Base-by-base conservation (phyloP, 192 early-diverging fungal genomes). In the Podila horticola region DNA sequence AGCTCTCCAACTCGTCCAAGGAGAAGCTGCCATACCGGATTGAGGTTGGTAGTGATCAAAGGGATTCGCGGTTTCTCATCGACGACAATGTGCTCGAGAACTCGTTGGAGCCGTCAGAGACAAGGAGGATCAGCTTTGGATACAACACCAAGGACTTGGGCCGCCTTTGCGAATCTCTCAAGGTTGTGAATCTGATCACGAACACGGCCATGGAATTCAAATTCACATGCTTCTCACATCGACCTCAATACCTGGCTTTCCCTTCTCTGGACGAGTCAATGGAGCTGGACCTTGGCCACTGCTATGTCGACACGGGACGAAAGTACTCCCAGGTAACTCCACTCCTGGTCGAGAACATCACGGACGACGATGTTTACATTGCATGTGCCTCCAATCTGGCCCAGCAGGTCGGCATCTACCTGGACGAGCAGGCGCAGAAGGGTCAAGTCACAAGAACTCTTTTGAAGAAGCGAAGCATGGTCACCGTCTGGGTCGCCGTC, bases 361-460 rank as follows among this genome's bases (percentile, higher is more conserved):
- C 92, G 0, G 87, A 89, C 24, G 85, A 92, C 50, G 85, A 88
- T n/a, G 33, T 95, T 1, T 86, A 86, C 55, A 87, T 95, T n/a
- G 90, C 90, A 17, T 93, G 90, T 48, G 86, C 88, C 24, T 95
- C 94, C 22, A 97, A 96, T 72, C 79, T 97, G 9, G 84, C 92
- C 2, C 91, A 93, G 63, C 95, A 95, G 73, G 94, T 94, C 2
- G 76, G 89, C 15, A 93, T 95, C 20, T 97, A 95, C 75, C 68
- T 88, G 67, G 90, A 90, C 57, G 90, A 90, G 67, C 64, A 76
- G 11, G 84, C 86, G 6, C 75, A 86, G 63, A 77, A 85, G 62
- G 88, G 88, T 11, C 84, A 86, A 28, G 86, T 90, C 2, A 84
- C 79, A 7, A 86, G 88, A 29, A 84, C 91, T 12, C 70, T 86